Conservation (phyloP, 2,329 filamentous ascomycete genomes). For the Eutypa lata region DNA sequence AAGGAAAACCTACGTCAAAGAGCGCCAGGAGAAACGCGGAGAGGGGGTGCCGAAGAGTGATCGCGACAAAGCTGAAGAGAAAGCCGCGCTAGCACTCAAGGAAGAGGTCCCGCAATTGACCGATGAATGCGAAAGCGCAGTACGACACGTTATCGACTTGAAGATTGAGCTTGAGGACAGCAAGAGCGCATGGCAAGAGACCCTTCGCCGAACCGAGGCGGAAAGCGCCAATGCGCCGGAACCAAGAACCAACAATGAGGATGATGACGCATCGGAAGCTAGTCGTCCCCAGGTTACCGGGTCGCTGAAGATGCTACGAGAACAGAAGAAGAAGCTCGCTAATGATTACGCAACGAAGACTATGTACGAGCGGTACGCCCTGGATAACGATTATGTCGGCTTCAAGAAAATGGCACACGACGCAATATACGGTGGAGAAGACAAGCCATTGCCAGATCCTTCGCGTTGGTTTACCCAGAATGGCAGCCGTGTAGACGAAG, state of each 20-base stretch:
- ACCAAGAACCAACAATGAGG: slow-evolving; percentile 18
- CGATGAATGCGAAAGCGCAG: slow-evolving; percentile 40
- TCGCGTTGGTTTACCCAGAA: slow-evolving; percentile 51
- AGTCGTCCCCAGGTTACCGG: slow-evolving; percentile 23
- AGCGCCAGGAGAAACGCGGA: slow-evolving; percentile 34
- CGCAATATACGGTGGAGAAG: slow-evolving; percentile 45
- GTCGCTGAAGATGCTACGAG: slow-evolving; percentile 31
- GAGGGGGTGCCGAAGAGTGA: slow-evolving; percentile 31
- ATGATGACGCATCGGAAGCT: slow-evolving; percentile 22
- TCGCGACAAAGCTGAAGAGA: slow-evolving; percentile 33
- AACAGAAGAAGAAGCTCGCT: slow-evolving; percentile 34
- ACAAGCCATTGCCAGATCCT: slow-evolving; percentile 50
- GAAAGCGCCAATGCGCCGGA: slow-evolving; percentile 14
- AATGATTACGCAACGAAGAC: slow-evolving; percentile 40
- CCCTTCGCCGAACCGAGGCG: slow-evolving; percentile 29
- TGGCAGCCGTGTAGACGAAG: slow-evolving; percentile 33
- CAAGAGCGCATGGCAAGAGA: slow-evolving; percentile 35
- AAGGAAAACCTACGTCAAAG: slow-evolving; percentile 30
- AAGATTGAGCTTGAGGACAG: slow-evolving; percentile 48
- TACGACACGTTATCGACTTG: slow-evolving; percentile 49
- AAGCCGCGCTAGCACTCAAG: slow-evolving; percentile 37
- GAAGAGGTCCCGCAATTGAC: slow-evolving; percentile 40
- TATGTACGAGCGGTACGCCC: slow-evolving; percentile 47
- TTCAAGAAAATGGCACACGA: slow-evolving; percentile 60
- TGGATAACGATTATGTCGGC: slow-evolving; percentile 56